Evolutionary conservation across 2,329 filamentous ascomycete species (phyloP).

Genomic region (Fusarium protoensiforme): DNA sequence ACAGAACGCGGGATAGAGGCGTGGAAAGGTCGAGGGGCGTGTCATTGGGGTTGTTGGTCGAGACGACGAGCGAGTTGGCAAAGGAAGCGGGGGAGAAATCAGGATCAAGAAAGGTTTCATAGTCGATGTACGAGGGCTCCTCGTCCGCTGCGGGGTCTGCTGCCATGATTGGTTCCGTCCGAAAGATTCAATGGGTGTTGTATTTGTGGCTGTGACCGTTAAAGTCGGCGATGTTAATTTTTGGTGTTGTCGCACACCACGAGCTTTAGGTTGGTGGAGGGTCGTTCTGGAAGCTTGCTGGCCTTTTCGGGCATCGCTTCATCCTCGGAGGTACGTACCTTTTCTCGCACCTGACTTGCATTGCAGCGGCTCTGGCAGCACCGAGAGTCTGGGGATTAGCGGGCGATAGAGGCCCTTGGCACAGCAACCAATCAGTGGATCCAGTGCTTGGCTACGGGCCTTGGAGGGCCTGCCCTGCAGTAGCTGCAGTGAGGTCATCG

Average conservation of each 20-base stretch:
- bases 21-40: slow-evolving; percentile 92
- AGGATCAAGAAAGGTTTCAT: slow-evolving; percentile 88
- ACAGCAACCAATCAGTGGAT: slow-evolving; percentile 29
- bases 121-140: slow-evolving; percentile 91
- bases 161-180: slow-evolving; percentile 5
- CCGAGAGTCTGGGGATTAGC: slow-evolving; percentile 20
- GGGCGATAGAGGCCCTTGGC: slow-evolving; percentile 7
- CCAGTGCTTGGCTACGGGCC: slow-evolving; percentile 1
- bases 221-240: slow-evolving; percentile 8
- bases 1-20: slow-evolving; percentile 90
- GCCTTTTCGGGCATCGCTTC: slow-evolving; percentile 41
- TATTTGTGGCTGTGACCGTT: slow-evolving; percentile 6
- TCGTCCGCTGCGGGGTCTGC: slow-evolving; percentile 46
- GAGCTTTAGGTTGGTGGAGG: slow-evolving; percentile 16
- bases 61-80: slow-evolving; percentile 87
- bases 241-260: slow-evolving; percentile 10
- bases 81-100: slow-evolving; percentile 84
- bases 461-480: background rate
- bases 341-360: slow-evolving; percentile 11
- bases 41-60: slow-evolving; percentile 93
- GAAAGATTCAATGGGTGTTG: background rate
- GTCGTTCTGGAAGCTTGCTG: slow-evolving; percentile 42
- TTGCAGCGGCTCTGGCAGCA: slow-evolving; percentile 2
- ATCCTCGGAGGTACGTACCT: slow-evolving; percentile 34
- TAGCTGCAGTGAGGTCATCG: slow-evolving; percentile 40